Conservation (phyloP, 306 rosid species). For the Psophocarpus tetragonolobus region DNA sequence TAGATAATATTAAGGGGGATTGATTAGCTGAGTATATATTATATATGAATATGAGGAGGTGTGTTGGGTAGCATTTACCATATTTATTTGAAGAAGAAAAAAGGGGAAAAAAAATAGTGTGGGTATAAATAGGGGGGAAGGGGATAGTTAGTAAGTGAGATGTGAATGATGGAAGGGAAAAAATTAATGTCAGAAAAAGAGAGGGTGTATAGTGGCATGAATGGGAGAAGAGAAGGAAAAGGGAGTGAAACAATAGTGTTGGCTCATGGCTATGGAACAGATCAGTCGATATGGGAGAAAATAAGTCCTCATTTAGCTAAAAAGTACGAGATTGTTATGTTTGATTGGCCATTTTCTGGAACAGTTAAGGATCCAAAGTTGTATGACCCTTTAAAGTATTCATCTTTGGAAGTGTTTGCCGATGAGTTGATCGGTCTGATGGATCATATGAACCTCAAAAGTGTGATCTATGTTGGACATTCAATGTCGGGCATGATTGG, state of each 20-base stretch:
- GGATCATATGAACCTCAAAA: slow-evolving; percentile 54
- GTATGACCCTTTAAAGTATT: slow-evolving; percentile 60
- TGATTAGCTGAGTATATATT: no score
- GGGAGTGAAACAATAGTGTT: slow-evolving; percentile 60
- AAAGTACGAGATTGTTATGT: slow-evolving; percentile 49
- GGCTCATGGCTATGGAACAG: slow-evolving; percentile 86
- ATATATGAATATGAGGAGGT: no score
- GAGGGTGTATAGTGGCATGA: slow-evolving; percentile 44
- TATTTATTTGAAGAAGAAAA: no score
- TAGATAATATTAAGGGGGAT: no score
- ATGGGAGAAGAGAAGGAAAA: slow-evolving; percentile 51
- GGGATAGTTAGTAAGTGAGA: no score
- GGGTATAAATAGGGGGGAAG: no score
- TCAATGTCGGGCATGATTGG: slow-evolving; percentile 97
- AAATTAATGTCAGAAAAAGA: slow-evolving; percentile 47
- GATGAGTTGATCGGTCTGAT: slow-evolving; percentile 59
- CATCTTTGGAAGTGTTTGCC: slow-evolving; percentile 61
- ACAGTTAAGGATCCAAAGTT: slow-evolving; percentile 45
- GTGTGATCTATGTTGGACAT: slow-evolving; percentile 67
- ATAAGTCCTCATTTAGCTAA: slow-evolving; percentile 53
- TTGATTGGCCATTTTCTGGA: slow-evolving; percentile 86
- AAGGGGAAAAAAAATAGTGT: no score
- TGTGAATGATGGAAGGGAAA: no score
- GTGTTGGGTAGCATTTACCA: no score
- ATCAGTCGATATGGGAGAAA: slow-evolving; percentile 88